Conservation (phyloP, 1,139 yeast species). For the Candida tetrigidarum region DNA sequence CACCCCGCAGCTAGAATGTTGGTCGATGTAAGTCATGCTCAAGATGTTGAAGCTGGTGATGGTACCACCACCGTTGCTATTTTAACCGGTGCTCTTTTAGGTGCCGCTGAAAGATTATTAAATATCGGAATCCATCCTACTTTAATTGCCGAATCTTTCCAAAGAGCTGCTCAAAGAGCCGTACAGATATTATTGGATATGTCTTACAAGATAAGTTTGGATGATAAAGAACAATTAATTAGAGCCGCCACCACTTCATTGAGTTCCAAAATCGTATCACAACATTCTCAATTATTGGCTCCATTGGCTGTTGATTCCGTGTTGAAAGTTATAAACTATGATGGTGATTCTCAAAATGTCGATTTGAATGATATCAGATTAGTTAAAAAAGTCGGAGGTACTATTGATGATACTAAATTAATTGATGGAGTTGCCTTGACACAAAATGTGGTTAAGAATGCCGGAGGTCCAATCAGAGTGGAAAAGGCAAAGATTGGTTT, state of each 20-base stretch:
- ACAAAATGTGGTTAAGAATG: conserved; percentile 84
- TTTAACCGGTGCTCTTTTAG: conserved; percentile 89
- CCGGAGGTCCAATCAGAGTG: conserved; percentile 95
- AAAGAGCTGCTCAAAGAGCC: conserved; percentile 89
- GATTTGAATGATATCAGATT: conserved; percentile 88
- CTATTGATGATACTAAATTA: conserved; percentile 94
- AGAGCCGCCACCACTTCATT: conserved; percentile 95
- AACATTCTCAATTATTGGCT: conserved; percentile 80
- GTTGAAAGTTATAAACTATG: conserved; percentile 66
- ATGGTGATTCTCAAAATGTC: conserved; percentile 52
- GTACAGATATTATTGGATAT: conserved; percentile 83
- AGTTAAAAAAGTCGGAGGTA: conserved; percentile 94
- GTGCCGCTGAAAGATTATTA: conserved; percentile 91
- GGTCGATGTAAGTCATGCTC: conserved; percentile 97
- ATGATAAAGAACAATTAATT: conserved; percentile 79
- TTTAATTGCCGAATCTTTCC: conserved; percentile 92
- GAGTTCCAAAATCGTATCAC: conserved; percentile 94
- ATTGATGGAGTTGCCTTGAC: conserved; percentile 94
- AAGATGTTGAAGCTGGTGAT: conserved; percentile 98
- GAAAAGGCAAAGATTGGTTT: conserved; percentile 94
- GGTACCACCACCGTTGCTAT: conserved; percentile 99
- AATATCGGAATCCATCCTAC: conserved; percentile 96
- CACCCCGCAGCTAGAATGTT: conserved; percentile 99
- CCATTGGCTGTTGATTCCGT: conserved; percentile 97
- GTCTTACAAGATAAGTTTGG: conserved; percentile 76